These are phyloP conservation scores for Gracilariopsis chorda DNA, from an alignment of 23 red algal species.

Conservation along the genomic window DNA sequence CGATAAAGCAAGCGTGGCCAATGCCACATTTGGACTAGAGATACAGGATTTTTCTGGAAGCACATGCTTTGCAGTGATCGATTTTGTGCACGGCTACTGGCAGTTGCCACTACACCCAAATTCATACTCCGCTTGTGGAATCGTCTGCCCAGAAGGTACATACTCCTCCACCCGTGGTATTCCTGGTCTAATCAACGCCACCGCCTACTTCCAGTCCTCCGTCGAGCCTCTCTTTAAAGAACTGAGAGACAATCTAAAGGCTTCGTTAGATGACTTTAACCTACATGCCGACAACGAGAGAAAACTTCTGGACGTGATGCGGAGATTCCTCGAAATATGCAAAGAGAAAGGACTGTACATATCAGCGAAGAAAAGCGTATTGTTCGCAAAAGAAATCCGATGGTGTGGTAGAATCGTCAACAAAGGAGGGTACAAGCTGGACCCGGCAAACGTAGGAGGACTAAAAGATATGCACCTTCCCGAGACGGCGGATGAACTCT, in stretches of 20 bases:
- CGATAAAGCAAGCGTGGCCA: constrained; percentile 15
- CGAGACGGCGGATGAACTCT: constrained; percentile 40
- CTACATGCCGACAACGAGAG: constrained; percentile 14
- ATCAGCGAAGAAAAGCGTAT: not conserved
- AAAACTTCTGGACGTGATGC: not conserved
- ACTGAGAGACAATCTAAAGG: constrained; percentile 3
- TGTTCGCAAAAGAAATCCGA: not conserved
- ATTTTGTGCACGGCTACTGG: constrained; percentile 14
- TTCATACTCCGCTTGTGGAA: constrained; percentile 7
- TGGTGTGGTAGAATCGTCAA: constrained; percentile 28
- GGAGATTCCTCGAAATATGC: constrained; percentile 23
- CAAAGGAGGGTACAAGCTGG: not conserved
- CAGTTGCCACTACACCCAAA: constrained; percentile 16
- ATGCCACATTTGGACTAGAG: constrained; percentile 44
- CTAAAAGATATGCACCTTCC: not conserved
- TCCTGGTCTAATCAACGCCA: not conserved
- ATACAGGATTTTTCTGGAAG: constrained; percentile 36
- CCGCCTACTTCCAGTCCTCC: not conserved
- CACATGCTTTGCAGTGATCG: constrained; percentile 8
- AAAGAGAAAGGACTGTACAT: not conserved
- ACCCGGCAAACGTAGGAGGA: not conserved
- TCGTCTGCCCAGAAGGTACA: constrained; percentile 17
- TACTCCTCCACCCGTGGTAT: not conserved
- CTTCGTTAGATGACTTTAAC: constrained; percentile 43
- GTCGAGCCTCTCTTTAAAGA: constrained; percentile 20